Percentiles rank a stretch among this genome's conserved stretches.
These are phyloP conservation scores for Dactylellina sp. DNA, from an alignment of 2,329 filamentous ascomycete genomes.

Conservation along the genomic window DNA sequence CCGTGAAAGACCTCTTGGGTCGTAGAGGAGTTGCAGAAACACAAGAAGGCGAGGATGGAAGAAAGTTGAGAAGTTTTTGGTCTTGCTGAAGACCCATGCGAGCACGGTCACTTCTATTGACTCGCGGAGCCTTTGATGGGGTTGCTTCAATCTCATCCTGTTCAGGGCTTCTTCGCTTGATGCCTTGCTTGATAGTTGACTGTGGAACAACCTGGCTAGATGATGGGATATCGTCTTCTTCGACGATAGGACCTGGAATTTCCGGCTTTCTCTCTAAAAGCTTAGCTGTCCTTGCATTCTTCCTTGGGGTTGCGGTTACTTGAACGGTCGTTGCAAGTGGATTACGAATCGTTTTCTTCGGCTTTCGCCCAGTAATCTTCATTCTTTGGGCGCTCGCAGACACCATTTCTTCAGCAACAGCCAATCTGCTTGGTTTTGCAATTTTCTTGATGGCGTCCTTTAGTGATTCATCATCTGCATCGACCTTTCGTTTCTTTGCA, in stretches of 20 bases:
- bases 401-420: constrained; percentile 75
- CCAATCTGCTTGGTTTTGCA: constrained; percentile 79
- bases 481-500: constrained; percentile 65
- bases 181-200: constrained; percentile 48
- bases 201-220: constrained; percentile 55
- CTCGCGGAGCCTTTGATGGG: constrained; percentile 46
- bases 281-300: constrained; percentile 40
- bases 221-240: constrained; percentile 43
- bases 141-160: constrained; percentile 35
- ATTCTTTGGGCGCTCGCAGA: constrained; percentile 75
- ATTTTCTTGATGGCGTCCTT: constrained; percentile 79
- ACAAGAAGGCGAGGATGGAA: constrained; percentile 37
- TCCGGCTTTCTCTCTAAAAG: constrained; percentile 33
- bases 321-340: constrained; percentile 61
- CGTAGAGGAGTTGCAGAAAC: constrained; percentile 31
- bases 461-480: constrained; percentile 73
- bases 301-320: constrained; percentile 61
- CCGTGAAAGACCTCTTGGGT: constrained; percentile 26
- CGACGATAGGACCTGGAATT: constrained; percentile 31
- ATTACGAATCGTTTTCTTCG: constrained; percentile 67
- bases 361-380: constrained; percentile 66
- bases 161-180: constrained; percentile 25
- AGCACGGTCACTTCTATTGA: constrained; percentile 15
- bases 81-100: constrained; percentile 31
- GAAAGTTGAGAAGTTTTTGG: constrained; percentile 17